Conservation (phyloP, 2,329 filamentous ascomycete species). For the Madurella mycetomatis region DNA sequence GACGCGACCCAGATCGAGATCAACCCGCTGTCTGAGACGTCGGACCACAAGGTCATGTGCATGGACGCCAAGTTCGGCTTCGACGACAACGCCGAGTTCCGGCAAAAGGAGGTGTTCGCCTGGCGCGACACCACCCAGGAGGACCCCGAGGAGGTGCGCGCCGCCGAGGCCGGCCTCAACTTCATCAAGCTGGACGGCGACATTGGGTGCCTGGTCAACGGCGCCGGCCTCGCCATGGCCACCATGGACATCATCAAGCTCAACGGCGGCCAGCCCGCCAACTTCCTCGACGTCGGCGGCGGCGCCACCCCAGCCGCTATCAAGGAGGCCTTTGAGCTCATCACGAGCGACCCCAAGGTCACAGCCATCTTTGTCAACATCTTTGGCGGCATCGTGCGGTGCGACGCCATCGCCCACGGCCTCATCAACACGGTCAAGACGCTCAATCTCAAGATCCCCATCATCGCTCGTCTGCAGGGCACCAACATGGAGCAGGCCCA, state of each 20-base stretch:
- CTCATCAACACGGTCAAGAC: constrained; percentile 91
- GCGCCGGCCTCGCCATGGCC: constrained; percentile 97
- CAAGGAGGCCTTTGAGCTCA: constrained; percentile 95
- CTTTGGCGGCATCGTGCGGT: constrained; percentile 97
- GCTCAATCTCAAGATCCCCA: constrained; percentile 94
- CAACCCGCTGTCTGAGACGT: constrained; percentile 97
- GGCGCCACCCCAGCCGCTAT: constrained; percentile 96
- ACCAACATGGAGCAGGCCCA: constrained; percentile 97
- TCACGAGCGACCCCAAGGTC: constrained; percentile 97
- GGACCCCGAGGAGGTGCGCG: constrained; percentile 95
- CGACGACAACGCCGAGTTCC: constrained; percentile 98
- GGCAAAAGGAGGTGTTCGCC: constrained; percentile 91
- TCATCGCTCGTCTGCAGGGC: constrained; percentile 94
- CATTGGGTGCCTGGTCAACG: constrained; percentile 98
- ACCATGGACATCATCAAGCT: constrained; percentile 99
- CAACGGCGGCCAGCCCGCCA: constrained; percentile 91
- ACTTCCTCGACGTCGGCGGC: constrained; percentile 98
- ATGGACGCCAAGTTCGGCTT: constrained; percentile 99
- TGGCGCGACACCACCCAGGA: constrained; percentile 95
- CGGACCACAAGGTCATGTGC: constrained; percentile 94
- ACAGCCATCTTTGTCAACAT: constrained; percentile 99
- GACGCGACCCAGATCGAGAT: constrained; percentile 99
- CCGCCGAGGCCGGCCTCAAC: constrained; percentile 90
- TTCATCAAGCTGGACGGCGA: constrained; percentile 99
- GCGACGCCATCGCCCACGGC: constrained; percentile 94